Conservation (phyloP, 2,329 filamentous ascomycete species). For the Paraconiothyrium sp. region DNA sequence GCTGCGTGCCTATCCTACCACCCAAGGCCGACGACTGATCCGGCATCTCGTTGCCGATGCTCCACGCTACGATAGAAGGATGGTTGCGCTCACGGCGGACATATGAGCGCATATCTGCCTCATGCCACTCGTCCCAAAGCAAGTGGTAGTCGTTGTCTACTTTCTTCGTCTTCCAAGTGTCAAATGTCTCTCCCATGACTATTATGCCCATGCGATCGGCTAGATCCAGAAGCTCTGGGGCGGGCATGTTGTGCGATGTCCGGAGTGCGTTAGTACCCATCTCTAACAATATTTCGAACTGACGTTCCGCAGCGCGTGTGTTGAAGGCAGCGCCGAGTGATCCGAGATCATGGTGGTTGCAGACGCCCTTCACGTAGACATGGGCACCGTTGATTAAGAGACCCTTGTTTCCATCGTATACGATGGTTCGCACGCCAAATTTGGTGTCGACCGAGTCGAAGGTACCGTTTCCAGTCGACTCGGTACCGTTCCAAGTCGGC, state of each 20-base stretch:
- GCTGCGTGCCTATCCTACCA: constrained; percentile 44
- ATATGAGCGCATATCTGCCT: constrained; percentile 62
- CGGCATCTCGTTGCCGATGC: constrained; percentile 63
- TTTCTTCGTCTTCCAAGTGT: constrained; percentile 61
- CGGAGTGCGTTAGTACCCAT: constrained; percentile 62
- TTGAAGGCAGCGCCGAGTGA: constrained; percentile 63
- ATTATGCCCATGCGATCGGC: constrained; percentile 62
- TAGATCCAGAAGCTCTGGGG: constrained; percentile 60
- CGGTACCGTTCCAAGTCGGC: too few species aligned
- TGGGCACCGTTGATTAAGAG: constrained; percentile 59
- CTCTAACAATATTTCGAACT: constrained; percentile 61
- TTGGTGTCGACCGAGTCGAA: constrained; percentile 60
- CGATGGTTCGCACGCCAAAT: constrained; percentile 61
- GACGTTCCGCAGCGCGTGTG: constrained; percentile 57
- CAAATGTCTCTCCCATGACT: constrained; percentile 65
- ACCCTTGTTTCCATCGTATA: constrained; percentile 54
- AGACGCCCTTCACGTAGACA: constrained; percentile 58
- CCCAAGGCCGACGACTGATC: constrained; percentile 55
- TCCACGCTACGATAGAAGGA: constrained; percentile 63
- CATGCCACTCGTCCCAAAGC: constrained; percentile 64
- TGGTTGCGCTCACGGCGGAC: constrained; percentile 66
- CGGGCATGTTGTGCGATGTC: constrained; percentile 64
- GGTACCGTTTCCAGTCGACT: constrained; percentile 12
- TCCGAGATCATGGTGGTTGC: constrained; percentile 64
- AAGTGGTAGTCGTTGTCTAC: constrained; percentile 60